Evolutionary conservation across 768 basidiomycete genomes (phyloP).

Genomic region (Multifurca ochricompacta): DNA sequence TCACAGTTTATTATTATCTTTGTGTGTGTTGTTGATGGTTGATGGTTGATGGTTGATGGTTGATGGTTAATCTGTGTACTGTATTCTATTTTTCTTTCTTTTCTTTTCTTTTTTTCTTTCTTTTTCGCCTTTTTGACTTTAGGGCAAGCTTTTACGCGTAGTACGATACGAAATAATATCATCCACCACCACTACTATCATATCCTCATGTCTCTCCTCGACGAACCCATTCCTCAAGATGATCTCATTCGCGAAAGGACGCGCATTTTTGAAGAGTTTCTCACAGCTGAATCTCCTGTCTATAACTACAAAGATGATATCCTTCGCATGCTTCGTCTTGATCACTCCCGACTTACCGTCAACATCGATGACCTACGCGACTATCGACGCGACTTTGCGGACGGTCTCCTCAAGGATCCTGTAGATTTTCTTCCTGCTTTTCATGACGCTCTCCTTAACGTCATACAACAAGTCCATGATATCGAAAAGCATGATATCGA

Average conservation of each 20-base stretch:
- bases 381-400: slow-evolving; percentile 79
- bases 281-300: slow-evolving; percentile 54
- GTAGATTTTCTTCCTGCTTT: slow-evolving; percentile 82
- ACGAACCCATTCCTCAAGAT: slow-evolving; percentile 55
- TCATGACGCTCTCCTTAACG: slow-evolving; percentile 69
- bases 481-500: slow-evolving; percentile 73
- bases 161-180: too few relatives aligned
- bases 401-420: slow-evolving; percentile 85
- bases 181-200: not conserved
- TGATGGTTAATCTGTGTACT: too few relatives aligned
- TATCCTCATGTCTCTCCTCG: slow-evolving; percentile 31
- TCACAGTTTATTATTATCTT: too few relatives aligned
- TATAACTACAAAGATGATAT: slow-evolving; percentile 86
- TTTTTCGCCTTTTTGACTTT: too few relatives aligned
- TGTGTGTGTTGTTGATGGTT: too few relatives aligned
- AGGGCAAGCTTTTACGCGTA: too few relatives aligned
- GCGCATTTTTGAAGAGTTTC: slow-evolving; percentile 77
- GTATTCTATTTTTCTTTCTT: too few relatives aligned
- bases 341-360: slow-evolving; percentile 83
- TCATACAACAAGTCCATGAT: slow-evolving; percentile 70
- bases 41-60: too few relatives aligned
- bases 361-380: slow-evolving; percentile 95
- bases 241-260: slow-evolving; percentile 72
- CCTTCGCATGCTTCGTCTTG: slow-evolving; percentile 69
- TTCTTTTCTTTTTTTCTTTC: too few relatives aligned